A percentile compares a stretch with the other conserved stretches of the same genome.
Evolutionary conservation across 352 stramenopile species (phyloP).

Genomic region (Globisporangium polare): DNA sequence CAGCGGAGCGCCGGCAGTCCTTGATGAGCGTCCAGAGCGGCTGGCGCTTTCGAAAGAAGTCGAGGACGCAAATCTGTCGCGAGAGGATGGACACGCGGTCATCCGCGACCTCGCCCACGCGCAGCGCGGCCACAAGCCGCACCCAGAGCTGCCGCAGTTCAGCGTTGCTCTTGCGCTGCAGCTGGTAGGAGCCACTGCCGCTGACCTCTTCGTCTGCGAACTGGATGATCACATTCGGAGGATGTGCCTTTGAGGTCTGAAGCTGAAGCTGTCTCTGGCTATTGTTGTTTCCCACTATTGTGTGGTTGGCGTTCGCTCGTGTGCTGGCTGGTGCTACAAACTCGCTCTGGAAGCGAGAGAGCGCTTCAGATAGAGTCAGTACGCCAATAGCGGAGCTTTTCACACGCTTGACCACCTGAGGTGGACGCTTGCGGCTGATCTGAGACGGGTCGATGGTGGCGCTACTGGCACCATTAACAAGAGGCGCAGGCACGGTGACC

Average conservation of each 20-base stretch:
- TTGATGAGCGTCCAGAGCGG: slow-evolving; percentile 35
- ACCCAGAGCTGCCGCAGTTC: slow-evolving; percentile 24
- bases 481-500: background rate
- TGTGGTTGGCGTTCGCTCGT: background rate
- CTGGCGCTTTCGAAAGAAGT: slow-evolving; percentile 23
- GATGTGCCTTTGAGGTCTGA: background rate
- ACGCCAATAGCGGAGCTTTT: slow-evolving; percentile 7
- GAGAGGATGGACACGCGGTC: slow-evolving; percentile 27
- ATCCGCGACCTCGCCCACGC: slow-evolving; percentile 20
- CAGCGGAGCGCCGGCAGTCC: slow-evolving; percentile 23
- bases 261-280: background rate
- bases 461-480: background rate
- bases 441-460: background rate
- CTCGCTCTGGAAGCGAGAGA: slow-evolving; percentile 8
- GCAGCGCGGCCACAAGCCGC: slow-evolving; percentile 25
- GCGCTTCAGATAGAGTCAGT: slow-evolving; percentile 18
- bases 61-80: slow-evolving; percentile 19
- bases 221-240: slow-evolving; percentile 13
- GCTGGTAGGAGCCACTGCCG: background rate
- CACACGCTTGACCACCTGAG: slow-evolving; percentile 5
- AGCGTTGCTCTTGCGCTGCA: background rate
- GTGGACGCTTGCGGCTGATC: slow-evolving; percentile 1
- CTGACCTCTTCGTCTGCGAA: slow-evolving; percentile 14
- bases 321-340: background rate
- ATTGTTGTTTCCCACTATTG: background rate